Evolutionary conservation across 2,329 filamentous ascomycete species (phyloP), one percentile per base, ranked within the genome.

Genomic region (Madurella mycetomatis): DNA sequence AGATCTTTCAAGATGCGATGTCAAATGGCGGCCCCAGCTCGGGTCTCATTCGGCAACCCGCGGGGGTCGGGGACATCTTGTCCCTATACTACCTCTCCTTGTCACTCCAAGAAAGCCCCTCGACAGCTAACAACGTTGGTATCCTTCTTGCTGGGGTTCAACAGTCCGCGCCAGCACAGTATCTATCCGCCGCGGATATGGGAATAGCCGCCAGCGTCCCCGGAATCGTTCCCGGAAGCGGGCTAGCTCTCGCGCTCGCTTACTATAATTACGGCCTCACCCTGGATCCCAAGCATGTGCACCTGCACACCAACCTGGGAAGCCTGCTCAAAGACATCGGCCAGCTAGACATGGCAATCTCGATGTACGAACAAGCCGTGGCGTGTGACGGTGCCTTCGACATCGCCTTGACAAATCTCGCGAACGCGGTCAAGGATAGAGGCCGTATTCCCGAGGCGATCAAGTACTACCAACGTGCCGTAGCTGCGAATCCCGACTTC

Each of bases 1-100:
- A 99, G 71, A 99, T 99, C 37, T 95, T 96, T 60, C 94, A 99
- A 70, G 94, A 99, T 73, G 86, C 89, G 31, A 92, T 96, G 83
- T 90, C 92, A 2, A 90, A 83, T 54, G 85, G 84, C 16, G 80
- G 81, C 17, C 72, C 77, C 9, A 76, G 78, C 18, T 76, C 80
- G 11, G 73, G 74, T 40, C 73, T 81, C 11, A 73, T 82, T 18
- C 81, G 81, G 55, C 83, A 84, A 53, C 81, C 85, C 2, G 85
- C 87, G 43, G 88, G 90, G 1, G 90, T 97, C 19, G 85, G 90
- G 41, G 94, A 99, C 65, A 97, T 99, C 39, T 73, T 99, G 37
- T 90, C 92, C 1, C 80, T 99, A 12, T 99, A 99, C 69, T 99
- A 99, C 66, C 78, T 99, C 2, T 99, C 94, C 0, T 75, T 99